phyloP scores from a whole-genome alignment of 768 basidiomycete genomes.

The Termitomyces sp. region DNA sequence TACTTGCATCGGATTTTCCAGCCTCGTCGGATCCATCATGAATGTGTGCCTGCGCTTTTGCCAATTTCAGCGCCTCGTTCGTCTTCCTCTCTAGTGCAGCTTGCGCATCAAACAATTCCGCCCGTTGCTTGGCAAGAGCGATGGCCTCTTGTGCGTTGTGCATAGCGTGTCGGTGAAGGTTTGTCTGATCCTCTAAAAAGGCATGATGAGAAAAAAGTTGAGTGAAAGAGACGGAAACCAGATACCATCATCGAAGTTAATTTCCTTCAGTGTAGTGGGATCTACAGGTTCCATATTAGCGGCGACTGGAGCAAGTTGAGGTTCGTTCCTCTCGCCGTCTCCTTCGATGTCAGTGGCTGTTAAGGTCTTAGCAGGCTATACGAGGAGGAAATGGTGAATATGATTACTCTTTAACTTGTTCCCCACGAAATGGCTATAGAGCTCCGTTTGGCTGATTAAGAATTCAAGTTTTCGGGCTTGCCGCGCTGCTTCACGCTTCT shows the following conservation, averaged over 20 bases:
- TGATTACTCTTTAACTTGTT: constrained; percentile 84
- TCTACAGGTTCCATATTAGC: constrained; percentile 57
- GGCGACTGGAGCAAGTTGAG: constrained; percentile 45
- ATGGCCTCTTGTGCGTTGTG: constrained; percentile 91
- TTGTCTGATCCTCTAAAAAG: constrained; percentile 75
- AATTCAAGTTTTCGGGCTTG: constrained; percentile 97
- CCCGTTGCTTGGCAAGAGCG: constrained; percentile 70
- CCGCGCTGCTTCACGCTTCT: constrained; percentile 88
- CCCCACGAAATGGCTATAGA: constrained; percentile 98
- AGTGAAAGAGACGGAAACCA: neutral
- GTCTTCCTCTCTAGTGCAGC: constrained; percentile 79
- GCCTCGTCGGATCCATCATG: constrained; percentile 49
- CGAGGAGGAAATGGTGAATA: constrained; percentile 10
- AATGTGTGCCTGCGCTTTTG: constrained; percentile 49
- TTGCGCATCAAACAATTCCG: constrained; percentile 81
- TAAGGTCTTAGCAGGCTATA: constrained; percentile 12
- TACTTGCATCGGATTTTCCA: constrained; percentile 29
- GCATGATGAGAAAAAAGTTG: neutral
- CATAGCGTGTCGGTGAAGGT: constrained; percentile 79
- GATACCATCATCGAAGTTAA: constrained; percentile 89
- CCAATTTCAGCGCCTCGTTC: constrained; percentile 69
- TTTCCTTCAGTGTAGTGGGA: constrained; percentile 53
- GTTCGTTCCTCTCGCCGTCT: constrained; percentile 35
- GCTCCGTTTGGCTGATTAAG: constrained; percentile 96
- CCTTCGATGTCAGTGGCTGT: constrained; percentile 79